Percentiles rank a stretch among this genome's conserved stretches.
Conservation (phyloP, 106 monocot genomes). For the Posidonia australis region DNA sequence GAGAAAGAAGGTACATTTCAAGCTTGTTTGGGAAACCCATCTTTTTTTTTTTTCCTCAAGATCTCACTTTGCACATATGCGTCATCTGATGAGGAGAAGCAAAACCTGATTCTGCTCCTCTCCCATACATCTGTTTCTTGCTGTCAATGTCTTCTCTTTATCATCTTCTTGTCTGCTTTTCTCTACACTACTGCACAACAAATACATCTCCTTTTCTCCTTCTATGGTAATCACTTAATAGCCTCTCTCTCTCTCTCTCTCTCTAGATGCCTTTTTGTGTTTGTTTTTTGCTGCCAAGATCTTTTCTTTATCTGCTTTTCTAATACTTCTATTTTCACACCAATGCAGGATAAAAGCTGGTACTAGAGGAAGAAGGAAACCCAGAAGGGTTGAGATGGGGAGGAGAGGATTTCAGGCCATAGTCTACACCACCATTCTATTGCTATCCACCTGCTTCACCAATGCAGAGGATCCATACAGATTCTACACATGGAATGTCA, state of each 20-base stretch:
- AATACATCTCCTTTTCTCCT: too few relatives aligned
- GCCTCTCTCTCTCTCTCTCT: not conserved
- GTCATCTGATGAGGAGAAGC: not conserved
- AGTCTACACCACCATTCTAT: not conserved
- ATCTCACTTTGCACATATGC: too few relatives aligned
- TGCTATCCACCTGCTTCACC: conserved; percentile 2
- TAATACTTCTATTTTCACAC: not conserved
- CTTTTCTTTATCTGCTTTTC: not conserved
- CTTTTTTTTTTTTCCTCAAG: not conserved
- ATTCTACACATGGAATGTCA: conserved; percentile 56
- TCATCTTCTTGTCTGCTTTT: too few relatives aligned
- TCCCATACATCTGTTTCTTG: too few relatives aligned
- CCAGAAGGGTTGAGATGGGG: conserved; percentile 4
- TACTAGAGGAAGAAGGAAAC: not conserved
- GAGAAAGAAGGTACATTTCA: not conserved
- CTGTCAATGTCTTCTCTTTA: too few relatives aligned
- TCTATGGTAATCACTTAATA: too few relatives aligned
- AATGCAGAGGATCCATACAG: conserved; percentile 41
- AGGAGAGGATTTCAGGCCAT: not conserved
- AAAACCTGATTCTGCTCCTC: too few relatives aligned
- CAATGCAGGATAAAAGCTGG: not conserved
- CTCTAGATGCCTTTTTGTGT: not conserved
- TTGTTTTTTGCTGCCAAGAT: not conserved
- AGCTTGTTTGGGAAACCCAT: not conserved
- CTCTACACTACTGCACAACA: too few relatives aligned